Conservation (phyloP, 805 yeast genomes). For the Starmerella sirachaensis region DNA sequence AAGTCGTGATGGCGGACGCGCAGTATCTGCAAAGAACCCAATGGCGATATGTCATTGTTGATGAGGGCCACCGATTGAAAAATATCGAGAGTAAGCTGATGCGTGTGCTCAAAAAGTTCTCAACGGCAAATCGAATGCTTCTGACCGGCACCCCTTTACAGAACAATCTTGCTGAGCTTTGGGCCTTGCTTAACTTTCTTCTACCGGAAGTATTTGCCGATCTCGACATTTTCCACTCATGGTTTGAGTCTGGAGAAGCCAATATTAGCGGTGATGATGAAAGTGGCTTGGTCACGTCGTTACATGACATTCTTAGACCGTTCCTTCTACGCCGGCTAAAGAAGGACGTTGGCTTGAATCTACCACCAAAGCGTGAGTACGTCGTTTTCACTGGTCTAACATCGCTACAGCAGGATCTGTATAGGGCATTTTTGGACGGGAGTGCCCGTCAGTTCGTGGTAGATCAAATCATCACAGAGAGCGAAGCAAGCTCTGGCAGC, state of each 20-base stretch:
- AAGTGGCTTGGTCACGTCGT: constrained; percentile 52
- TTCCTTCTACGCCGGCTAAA: constrained; percentile 75
- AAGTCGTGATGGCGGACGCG: constrained; percentile 61
- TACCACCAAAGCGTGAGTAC: constrained; percentile 88
- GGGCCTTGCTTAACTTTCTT: constrained; percentile 85
- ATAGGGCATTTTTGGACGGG: constrained; percentile 36
- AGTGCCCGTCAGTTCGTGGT: constrained; percentile 28
- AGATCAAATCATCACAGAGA: constrained; percentile 20
- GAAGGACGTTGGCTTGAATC: constrained; percentile 48
- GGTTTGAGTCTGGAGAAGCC: constrained; percentile 64
- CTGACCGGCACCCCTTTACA: constrained; percentile 96
- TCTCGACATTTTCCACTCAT: constrained; percentile 74
- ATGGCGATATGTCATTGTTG: constrained; percentile 84
- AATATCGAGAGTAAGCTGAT: constrained; percentile 71
- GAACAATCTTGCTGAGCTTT: constrained; percentile 76
- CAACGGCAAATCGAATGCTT: constrained; percentile 52
- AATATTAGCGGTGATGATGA: constrained; percentile 47
- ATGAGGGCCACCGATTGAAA: constrained; percentile 90
- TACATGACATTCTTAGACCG: constrained; percentile 83
- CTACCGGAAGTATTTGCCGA: constrained; percentile 90
- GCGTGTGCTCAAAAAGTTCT: constrained; percentile 52
- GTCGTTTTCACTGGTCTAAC: constrained; percentile 63
- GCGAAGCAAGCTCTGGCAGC: background rate
- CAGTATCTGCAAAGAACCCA: constrained; percentile 37
- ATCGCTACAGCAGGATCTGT: constrained; percentile 49